Percentiles rank a stretch among this genome's conserved stretches.
Conservation (phyloP, 495 filamentous ascomycete species). For the Hyaloscypha finlandica region DNA sequence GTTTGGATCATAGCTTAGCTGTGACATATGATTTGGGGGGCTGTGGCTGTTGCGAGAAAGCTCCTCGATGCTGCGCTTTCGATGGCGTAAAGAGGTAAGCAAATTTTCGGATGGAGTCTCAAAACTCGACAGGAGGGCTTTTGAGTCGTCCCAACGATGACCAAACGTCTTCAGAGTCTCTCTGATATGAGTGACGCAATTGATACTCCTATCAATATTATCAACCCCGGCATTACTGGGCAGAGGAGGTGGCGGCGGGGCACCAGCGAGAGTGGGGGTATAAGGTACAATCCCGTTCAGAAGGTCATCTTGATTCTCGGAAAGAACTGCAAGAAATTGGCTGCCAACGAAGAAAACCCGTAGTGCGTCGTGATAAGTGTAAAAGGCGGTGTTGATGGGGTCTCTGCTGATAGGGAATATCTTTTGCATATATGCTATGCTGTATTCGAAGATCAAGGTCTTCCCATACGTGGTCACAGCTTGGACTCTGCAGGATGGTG, state of each 20-base stretch:
- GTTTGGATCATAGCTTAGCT: conserved; percentile 16
- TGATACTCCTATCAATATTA: conserved; percentile 48
- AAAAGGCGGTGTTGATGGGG: conserved; percentile 53
- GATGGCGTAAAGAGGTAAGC: conserved; percentile 18
- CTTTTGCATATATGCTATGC: conserved; percentile 67
- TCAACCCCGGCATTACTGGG: conserved; percentile 33
- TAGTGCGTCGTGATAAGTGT: conserved; percentile 74
- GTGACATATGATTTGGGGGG: conserved; percentile 17
- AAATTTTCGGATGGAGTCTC: conserved; percentile 33
- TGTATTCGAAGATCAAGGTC: conserved; percentile 78
- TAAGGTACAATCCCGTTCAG: conserved; percentile 35
- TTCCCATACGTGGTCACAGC: conserved; percentile 66
- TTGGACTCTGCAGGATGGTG: conserved; percentile 69
- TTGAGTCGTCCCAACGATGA: conserved; percentile 50
- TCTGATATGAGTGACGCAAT: conserved; percentile 44
- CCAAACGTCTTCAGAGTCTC: conserved; percentile 50
- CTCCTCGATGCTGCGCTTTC: conserved; percentile 29
- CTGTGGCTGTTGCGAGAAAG: conserved; percentile 21
- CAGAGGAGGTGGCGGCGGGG: conserved; percentile 32
- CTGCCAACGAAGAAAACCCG: conserved; percentile 71
- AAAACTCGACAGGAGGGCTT: conserved; percentile 45
- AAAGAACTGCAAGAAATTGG: conserved; percentile 67
- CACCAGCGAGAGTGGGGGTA: conserved; percentile 25
- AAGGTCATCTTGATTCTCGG: conserved; percentile 53
- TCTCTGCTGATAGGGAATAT: conserved; percentile 57